phyloP scores from a whole-genome alignment of 768 basidiomycete genomes.

The Boletus subparvulus region DNA sequence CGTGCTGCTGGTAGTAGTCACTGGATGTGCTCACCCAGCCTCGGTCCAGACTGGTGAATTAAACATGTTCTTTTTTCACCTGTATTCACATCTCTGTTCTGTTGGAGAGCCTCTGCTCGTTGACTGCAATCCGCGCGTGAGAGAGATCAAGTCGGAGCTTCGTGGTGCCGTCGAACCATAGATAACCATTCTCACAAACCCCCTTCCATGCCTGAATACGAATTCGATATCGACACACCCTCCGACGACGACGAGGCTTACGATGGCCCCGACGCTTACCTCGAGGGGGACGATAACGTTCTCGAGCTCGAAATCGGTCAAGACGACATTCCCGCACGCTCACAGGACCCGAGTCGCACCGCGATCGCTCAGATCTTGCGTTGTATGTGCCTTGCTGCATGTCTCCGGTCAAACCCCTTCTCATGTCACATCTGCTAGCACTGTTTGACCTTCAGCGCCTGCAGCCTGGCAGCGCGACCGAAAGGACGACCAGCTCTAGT shows the following conservation, averaged over 20 bases:
- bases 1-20: too few species aligned
- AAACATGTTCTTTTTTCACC: too few species aligned
- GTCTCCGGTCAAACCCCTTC: neutral
- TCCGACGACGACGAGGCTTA: slow-evolving; percentile 29
- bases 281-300: slow-evolving; percentile 35
- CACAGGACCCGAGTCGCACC: slow-evolving; percentile 1
- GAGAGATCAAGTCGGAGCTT: neutral
- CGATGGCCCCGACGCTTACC: slow-evolving; percentile 35
- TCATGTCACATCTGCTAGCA: slow-evolving; percentile 18
- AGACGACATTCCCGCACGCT: slow-evolving; percentile 14
- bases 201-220: slow-evolving; percentile 20
- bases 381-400: slow-evolving; percentile 21
- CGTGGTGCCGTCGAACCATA: neutral
- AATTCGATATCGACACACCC: slow-evolving; percentile 18
- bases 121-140: neutral
- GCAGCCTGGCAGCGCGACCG: slow-evolving; percentile 13
- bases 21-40: too few species aligned
- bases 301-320: slow-evolving; percentile 35
- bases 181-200: slow-evolving; percentile 6
- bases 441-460: slow-evolving; percentile 30
- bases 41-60: too few species aligned
- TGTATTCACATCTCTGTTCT: too few species aligned
- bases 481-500: slow-evolving; percentile 3
- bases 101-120: too few species aligned
- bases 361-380: slow-evolving; percentile 30